Conservation (phyloP, 352 stramenopile species). For the Pythium chondricola region DNA sequence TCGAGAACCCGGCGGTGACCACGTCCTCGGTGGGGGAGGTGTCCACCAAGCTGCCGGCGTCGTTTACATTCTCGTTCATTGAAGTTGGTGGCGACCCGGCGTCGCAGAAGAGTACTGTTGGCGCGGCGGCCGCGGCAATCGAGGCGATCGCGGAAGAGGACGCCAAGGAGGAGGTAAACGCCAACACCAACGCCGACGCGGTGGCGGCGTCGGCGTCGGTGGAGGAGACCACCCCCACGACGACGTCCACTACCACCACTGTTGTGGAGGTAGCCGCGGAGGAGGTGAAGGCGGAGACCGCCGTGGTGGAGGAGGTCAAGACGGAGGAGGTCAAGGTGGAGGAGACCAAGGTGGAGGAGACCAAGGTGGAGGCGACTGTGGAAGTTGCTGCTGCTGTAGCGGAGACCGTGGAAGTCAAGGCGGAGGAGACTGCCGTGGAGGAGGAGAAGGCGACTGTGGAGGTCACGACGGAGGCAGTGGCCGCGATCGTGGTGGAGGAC, state of each 20-base stretch:
- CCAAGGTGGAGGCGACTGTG: not conserved
- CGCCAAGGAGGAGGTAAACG: not conserved
- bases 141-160: slow-evolving; percentile 15
- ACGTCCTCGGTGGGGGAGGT: slow-evolving; percentile 7
- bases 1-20: slow-evolving; percentile 20
- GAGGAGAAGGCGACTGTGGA: not conserved
- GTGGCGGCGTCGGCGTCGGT: not conserved
- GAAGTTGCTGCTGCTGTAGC: slow-evolving; percentile 1
- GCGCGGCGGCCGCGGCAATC: slow-evolving; percentile 5
- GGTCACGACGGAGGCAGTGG: too few relatives aligned
- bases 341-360: not conserved
- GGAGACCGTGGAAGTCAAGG: not conserved
- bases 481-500: too few relatives aligned
- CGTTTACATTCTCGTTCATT: slow-evolving; percentile 74
- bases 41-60: slow-evolving; percentile 21
- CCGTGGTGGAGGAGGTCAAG: slow-evolving; percentile 1
- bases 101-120: slow-evolving; percentile 5
- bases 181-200: not conserved
- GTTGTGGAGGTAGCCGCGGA: not conserved
- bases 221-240: not conserved
- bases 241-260: too few relatives aligned
- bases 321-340: not conserved
- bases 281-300: not conserved
- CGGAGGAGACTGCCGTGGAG: slow-evolving; percentile 2
- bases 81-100: slow-evolving; percentile 29